Evolutionary conservation across 192 early-diverging fungal species (phyloP), one percentile per base, ranked within the genome.

Genomic region (Coemansia sp.): DNA sequence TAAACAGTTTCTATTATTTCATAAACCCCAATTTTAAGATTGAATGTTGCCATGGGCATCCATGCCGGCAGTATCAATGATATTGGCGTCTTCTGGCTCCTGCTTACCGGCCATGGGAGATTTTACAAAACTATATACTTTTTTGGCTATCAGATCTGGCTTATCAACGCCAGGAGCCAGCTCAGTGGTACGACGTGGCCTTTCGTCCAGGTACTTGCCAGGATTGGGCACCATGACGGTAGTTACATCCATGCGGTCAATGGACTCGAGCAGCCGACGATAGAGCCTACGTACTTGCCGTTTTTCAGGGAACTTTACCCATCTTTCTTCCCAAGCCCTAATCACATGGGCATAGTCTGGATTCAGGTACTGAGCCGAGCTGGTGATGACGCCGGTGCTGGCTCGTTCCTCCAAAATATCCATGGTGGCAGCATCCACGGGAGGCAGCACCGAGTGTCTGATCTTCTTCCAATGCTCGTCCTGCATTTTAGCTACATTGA

Each of bases 401-500:
- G 72, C 66, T 11, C 66, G 44, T n/a, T 65, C 50, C 33, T 76
- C 72, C 10, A 76, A 21, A n/a, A 65, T 5, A 0, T 31, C 43
- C 66, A 76, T 69, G 6, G 61, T 68, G 2, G 53, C 30, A 1
- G 21, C 35, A 38, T 69, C 67, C 7, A 76, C 59, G 6, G 72
- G 72, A 16, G 67, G 66, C 15, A 54, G 13, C 6, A 68, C 13
- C 14, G 31, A 50, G 55, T 59, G 50, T 6, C 59, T 28, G 10
- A 76, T 40, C 1, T 48, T 30, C 5, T 38, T 13, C 72, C 72
- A 76, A 35, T 65, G 58, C 13, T 13, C 38, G 47, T 76, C 72
- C 38, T 76, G 72, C 55, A 61, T 64, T 18, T 69, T 76, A 38
- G 72, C 72, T 0, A 76, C 51, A 10, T 76, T 76, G 9, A 76